These are phyloP conservation scores for Boletus huronensis DNA, from an alignment of 768 basidiomycete genomes.

Conservation along the genomic window DNA sequence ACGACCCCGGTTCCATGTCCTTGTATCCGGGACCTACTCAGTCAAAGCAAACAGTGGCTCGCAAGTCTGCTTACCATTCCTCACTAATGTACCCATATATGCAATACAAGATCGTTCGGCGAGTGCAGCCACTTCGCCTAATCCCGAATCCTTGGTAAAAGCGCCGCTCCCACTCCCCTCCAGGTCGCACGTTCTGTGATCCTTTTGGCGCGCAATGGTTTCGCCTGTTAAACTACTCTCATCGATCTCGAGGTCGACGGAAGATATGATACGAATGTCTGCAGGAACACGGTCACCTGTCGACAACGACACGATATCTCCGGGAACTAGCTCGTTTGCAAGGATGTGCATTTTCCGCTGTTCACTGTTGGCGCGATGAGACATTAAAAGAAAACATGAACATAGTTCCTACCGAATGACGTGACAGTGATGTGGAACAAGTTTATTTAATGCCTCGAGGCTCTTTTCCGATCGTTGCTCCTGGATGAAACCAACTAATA, in stretches of 20 bases:
- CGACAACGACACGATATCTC: conserved; percentile 84
- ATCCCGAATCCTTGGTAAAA: conserved; percentile 32
- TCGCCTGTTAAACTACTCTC: conserved; percentile 96
- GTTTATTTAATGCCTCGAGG: conserved; percentile 91
- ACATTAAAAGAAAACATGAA: neutral
- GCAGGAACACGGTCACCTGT: conserved; percentile 95
- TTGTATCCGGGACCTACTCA: conserved; percentile 24
- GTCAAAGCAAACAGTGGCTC: neutral
- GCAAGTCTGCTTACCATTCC: conserved; percentile 59
- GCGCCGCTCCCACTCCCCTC: conserved; percentile 25
- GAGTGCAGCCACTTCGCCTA: conserved; percentile 48
- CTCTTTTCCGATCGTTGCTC: conserved; percentile 94
- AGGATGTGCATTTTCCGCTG: conserved; percentile 74
- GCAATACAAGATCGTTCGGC: conserved; percentile 86
- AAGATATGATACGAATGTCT: conserved; percentile 79
- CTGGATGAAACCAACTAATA: conserved; percentile 86
- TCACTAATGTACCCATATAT: conserved; percentile 94
- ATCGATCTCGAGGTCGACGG: conserved; percentile 89
- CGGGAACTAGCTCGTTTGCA: conserved; percentile 95
- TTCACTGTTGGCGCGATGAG: conserved; percentile 21
- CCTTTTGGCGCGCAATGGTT: conserved; percentile 76
- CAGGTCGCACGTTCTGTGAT: conserved; percentile 49
- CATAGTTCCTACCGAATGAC: conserved; percentile 54
- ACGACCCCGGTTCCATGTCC: conserved; percentile 84
- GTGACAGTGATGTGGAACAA: conserved; percentile 96